Evolutionary conservation across 768 basidiomycete genomes (phyloP), one percentile per base, ranked within the genome.

Genomic region (Tylopilus sp.): DNA sequence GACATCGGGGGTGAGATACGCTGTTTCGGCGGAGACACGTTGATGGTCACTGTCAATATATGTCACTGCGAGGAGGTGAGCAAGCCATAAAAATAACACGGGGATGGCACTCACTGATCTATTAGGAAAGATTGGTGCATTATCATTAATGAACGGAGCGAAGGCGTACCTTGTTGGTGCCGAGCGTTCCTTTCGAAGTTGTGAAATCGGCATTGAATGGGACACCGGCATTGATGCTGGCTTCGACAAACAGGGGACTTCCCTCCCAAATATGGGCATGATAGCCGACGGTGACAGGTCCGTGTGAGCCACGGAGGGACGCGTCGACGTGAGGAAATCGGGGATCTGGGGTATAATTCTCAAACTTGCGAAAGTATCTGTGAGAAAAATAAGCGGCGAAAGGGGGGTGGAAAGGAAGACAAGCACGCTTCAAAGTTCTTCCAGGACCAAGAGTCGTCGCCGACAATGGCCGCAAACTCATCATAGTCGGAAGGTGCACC

Each of bases 311-410:
- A 22, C 74, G 81, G 6, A 72, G 62, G 5, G 68, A 64, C 1
- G 64, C 49, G 46, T 83, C 75, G 8, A 87, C 82, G 7, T 67
- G 66, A 1, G 81, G 80, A 58, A 78, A 81, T 9, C 72, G 62
- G 1, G 76, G 68, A 54, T 83, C 74, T 4, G 80, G 79, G 37
- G 70, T 70, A 58, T 76, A 87, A 17, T 70, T 75, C 64, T 89
- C 86, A 40, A 88, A 86, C 64, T 86, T 89, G 31, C 64, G 74
- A 61, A 89, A 83, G 59, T 86, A 89, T n/a, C 86, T 87, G 45
- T 5, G 30, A 16, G 12, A 33, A 38, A 17, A n/a, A 31, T 53
- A 26, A 55, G 47, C 31, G 17, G 11, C 46, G 52, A 12, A 48
- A 37, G 22, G 16, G 8, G 5, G 31, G 13, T 6, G 10, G 3